phyloP scores from a whole-genome alignment of 768 basidiomycete genomes.

The Pleurotus sapidus region DNA sequence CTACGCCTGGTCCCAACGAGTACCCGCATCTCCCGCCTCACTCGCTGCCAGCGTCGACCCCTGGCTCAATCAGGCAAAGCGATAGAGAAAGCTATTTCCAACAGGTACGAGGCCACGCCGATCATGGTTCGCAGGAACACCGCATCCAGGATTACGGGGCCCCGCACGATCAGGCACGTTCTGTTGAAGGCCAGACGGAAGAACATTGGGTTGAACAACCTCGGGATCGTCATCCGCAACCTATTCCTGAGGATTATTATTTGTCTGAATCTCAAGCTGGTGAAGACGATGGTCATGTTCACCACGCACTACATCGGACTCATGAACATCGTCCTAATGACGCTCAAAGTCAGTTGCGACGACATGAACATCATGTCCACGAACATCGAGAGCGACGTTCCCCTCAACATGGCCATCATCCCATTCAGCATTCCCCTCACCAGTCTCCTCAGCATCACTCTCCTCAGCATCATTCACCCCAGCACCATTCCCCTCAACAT shows the following conservation, averaged over 20 bases:
- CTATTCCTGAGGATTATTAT: not conserved
- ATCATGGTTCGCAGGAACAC: not conserved
- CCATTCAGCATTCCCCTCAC: too few relatives aligned
- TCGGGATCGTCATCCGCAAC: not conserved
- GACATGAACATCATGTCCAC: conserved; percentile 7
- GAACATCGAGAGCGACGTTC: not conserved
- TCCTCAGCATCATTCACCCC: not conserved
- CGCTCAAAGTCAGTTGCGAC: conserved; percentile 5
- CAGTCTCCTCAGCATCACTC: not conserved
- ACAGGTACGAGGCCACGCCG: not conserved
- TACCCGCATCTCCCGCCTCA: conserved; percentile 47
- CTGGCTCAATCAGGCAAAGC: conserved; percentile 10
- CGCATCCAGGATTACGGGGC: not conserved
- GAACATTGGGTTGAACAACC: not conserved
- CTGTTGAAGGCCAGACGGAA: not conserved
- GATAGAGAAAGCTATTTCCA: conserved; percentile 9
- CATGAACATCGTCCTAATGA: conserved; percentile 5
- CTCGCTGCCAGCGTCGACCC: conserved; percentile 47
- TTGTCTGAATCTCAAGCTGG: conserved; percentile 8
- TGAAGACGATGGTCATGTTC: conserved; percentile 7
- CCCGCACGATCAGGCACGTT: conserved; percentile 1
- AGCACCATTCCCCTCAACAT: not conserved
- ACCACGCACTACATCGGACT: conserved; percentile 8
- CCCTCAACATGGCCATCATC: not conserved
- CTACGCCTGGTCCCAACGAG: conserved; percentile 62